Percentiles rank a stretch among this genome's conserved stretches.
Evolutionary conservation across 2,329 filamentous ascomycete genomes (phyloP).

Genomic region (Onygena corvina): DNA sequence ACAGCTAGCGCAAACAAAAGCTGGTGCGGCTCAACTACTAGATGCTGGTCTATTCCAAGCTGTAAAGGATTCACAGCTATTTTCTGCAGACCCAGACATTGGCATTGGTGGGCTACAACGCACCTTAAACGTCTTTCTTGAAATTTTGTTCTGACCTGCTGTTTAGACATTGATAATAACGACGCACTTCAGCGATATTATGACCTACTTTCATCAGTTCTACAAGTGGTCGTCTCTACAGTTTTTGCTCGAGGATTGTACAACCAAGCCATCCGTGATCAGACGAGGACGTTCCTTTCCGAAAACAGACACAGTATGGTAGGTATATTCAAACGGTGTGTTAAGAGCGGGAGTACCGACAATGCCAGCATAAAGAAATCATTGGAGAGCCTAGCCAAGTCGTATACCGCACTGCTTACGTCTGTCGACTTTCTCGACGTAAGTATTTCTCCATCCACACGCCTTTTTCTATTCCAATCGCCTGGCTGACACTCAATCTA

Average conservation of each 20-base stretch:
- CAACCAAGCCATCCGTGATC: constrained; percentile 59
- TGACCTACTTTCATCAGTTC: constrained; percentile 63
- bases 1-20: constrained; percentile 67
- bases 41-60: constrained; percentile 78
- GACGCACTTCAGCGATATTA: constrained; percentile 71
- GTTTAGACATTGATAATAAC: constrained; percentile 51
- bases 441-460: constrained; percentile 27
- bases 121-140: neutral
- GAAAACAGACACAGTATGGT: constrained; percentile 76
- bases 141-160: constrained; percentile 16
- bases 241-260: constrained; percentile 71
- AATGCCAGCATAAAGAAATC: constrained; percentile 45
- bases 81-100: constrained; percentile 81
- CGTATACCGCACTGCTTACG: constrained; percentile 69
- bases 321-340: constrained; percentile 79
- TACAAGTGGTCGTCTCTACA: constrained; percentile 70
- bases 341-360: constrained; percentile 53
- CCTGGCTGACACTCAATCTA: neutral
- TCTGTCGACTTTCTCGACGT: constrained; percentile 81
- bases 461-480: neutral
- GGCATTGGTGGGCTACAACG: constrained; percentile 48
- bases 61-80: constrained; percentile 70
- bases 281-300: constrained; percentile 66
- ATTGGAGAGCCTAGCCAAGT: constrained; percentile 67
- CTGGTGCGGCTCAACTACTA: constrained; percentile 76